Evolutionary conservation across 768 basidiomycete species (phyloP).

Genomic region (Suillus hirtellus): DNA sequence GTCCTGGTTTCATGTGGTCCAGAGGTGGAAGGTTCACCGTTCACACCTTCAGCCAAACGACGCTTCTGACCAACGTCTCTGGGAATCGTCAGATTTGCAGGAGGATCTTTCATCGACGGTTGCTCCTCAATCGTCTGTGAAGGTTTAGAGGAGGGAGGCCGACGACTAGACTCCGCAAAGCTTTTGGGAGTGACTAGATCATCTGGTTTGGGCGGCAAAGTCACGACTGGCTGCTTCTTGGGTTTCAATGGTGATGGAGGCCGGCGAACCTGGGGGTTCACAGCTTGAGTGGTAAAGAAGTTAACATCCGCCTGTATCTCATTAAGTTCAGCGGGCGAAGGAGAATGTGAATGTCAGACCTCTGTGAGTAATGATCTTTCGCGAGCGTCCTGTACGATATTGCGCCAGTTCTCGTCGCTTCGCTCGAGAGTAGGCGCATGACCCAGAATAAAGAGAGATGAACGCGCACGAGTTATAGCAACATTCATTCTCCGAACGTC

Average conservation of each 20-base stretch:
- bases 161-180: constrained; percentile 31
- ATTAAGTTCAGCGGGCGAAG: constrained; percentile 2
- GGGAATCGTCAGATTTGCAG: background rate
- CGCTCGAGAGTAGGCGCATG: constrained; percentile 87
- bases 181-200: constrained; percentile 42
- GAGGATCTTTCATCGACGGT: constrained; percentile 12
- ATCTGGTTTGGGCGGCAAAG: constrained; percentile 24
- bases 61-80: constrained; percentile 23
- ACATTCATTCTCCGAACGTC: constrained; percentile 95
- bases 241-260: constrained; percentile 23
- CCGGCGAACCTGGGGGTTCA: constrained; percentile 18
- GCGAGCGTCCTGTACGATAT: constrained; percentile 76
- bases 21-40: constrained; percentile 19
- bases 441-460: constrained; percentile 92
- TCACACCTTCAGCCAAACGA: constrained; percentile 12
- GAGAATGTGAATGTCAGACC: constrained; percentile 41
- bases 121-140: constrained; percentile 1
- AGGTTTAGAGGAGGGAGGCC: constrained; percentile 8
- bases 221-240: constrained; percentile 18
- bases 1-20: constrained; percentile 24
- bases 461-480: constrained; percentile 94
- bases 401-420: constrained; percentile 77
- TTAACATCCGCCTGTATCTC: constrained; percentile 32
- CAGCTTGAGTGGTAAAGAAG: constrained; percentile 39
- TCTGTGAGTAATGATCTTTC: constrained; percentile 61